Evolutionary conservation across 306 rosid species (phyloP).

Genomic region (Trifolium repens): DNA sequence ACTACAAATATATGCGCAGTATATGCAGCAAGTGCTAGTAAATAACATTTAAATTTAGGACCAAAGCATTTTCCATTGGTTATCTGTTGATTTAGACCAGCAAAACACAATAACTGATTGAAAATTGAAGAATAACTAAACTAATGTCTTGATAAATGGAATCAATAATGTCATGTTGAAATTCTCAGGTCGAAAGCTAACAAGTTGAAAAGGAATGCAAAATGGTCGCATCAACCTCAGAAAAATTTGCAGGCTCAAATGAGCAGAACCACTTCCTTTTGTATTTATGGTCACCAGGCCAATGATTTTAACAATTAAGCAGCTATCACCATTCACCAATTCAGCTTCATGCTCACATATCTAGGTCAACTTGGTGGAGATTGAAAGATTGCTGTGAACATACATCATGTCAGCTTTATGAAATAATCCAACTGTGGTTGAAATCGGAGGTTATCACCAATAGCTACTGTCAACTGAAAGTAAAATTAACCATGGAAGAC

Average conservation of each 20-base stretch:
- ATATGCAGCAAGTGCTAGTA: no score
- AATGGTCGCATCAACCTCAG: constrained; percentile 16
- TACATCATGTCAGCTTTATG: constrained; percentile 22
- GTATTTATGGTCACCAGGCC: constrained; percentile 20
- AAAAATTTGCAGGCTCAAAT: constrained; percentile 33
- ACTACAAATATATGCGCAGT: no score
- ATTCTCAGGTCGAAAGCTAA: background rate
- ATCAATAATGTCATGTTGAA: constrained; percentile 4
- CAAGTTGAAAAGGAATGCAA: constrained; percentile 18
- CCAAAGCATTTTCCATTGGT: constrained; percentile 15
- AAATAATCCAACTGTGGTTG: constrained; percentile 20
- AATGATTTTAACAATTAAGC: constrained; percentile 32
- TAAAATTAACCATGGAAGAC: constrained; percentile 16
- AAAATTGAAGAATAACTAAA: constrained; percentile 17
- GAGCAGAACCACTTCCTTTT: constrained; percentile 12
- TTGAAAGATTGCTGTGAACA: constrained; percentile 34
- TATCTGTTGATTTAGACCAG: background rate
- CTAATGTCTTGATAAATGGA: background rate
- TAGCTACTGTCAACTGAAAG: constrained; percentile 6
- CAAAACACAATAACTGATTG: background rate
- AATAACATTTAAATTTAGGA: background rate
- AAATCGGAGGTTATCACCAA: constrained; percentile 29
- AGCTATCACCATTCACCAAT: constrained; percentile 30
- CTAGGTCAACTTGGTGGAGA: constrained; percentile 28
- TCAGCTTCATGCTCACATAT: constrained; percentile 38